These are phyloP conservation scores for Coniophora puteana DNA, from an alignment of 1,284 basidiomycete species.

Conservation along the genomic window DNA sequence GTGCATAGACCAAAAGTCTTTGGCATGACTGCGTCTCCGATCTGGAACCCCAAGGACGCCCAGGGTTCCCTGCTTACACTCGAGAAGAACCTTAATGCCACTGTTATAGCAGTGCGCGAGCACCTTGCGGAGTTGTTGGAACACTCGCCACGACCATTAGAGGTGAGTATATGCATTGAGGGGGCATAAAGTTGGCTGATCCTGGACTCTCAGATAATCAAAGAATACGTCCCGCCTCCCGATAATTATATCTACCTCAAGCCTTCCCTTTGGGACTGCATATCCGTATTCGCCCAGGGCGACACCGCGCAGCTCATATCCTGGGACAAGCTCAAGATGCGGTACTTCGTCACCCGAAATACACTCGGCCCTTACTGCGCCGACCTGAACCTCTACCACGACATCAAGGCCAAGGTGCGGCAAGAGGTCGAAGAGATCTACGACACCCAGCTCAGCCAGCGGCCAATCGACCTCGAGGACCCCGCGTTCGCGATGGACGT, in stretches of 20 bases:
- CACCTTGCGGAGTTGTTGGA: conserved; percentile 59
- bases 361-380: conserved; percentile 52
- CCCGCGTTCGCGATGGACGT: conserved; percentile 20
- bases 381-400: conserved; percentile 58
- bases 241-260: conserved; percentile 50
- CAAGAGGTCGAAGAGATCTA: conserved; percentile 24
- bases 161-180: conserved; percentile 39
- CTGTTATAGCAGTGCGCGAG: conserved; percentile 68
- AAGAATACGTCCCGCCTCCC: conserved; percentile 50
- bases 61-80: conserved; percentile 55
- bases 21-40: conserved; percentile 85
- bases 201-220: conserved; percentile 48
- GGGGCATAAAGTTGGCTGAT: conserved; percentile 3
- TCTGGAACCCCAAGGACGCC: conserved; percentile 72
- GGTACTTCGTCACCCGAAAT: conserved; percentile 55
- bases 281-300: conserved; percentile 43
- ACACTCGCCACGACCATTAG: conserved; percentile 60
- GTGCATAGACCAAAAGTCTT: conserved; percentile 72
- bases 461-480: conserved; percentile 7
- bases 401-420: conserved; percentile 47
- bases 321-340: conserved; percentile 51
- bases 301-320: conserved; percentile 43
- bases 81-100: conserved; percentile 68
- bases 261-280: conserved; percentile 50
- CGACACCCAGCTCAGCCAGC: conserved; percentile 8